Base-by-base conservation (phyloP, 306 rosid species). In the Ammopiptanthus mongolicus region DNA sequence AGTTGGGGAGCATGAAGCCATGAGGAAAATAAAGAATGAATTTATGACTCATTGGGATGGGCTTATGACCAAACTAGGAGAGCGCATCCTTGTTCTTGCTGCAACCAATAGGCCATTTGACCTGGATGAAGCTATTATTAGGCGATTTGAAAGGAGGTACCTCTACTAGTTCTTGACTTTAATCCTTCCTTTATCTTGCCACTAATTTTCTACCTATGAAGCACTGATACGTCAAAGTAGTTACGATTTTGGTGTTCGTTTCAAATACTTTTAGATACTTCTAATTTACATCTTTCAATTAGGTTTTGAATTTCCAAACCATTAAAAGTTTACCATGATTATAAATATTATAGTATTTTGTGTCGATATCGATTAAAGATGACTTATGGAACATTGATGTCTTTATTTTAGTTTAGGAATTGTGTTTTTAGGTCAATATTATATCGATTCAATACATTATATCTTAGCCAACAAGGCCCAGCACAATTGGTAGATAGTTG, bases 31-130 rank as follows among this genome's bases (percentile, higher is more conserved):
- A 60, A 96, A 96, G 86, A 96, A 96, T 65, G 99, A 96, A 77
- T 96, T 96, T 55, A 96, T 92, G 97, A 50, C 80, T 41, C 99
- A 92, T 37, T 96, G 99, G 99, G 99, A 96, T 19, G 98, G 99
- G 19, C 98, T 96, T 68, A 60, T 85, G 85, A 85, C 96, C 51
- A 90, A 86, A 75, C 90, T 86, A 11, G 89, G 90, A 0, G 97
- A 92, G 83, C 76, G 91, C 37, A 91, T 92, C 66, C 98, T 96
- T 56, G 99, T 96, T 84, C 99, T 96, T 71, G 98, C 98, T 15
- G 98, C 98, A 66, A 96, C 99, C 48, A 96, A 96, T 82, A 86
- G 98, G 78, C 98, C 99, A 2, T 92, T 92, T 76, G 99, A 96
- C 82, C 90, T 96, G 3, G 99, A 96, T 75, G 99, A 96, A 83